Base-by-base conservation (phyloP, 257 asterid species). In the Sherardia arvensis region DNA sequence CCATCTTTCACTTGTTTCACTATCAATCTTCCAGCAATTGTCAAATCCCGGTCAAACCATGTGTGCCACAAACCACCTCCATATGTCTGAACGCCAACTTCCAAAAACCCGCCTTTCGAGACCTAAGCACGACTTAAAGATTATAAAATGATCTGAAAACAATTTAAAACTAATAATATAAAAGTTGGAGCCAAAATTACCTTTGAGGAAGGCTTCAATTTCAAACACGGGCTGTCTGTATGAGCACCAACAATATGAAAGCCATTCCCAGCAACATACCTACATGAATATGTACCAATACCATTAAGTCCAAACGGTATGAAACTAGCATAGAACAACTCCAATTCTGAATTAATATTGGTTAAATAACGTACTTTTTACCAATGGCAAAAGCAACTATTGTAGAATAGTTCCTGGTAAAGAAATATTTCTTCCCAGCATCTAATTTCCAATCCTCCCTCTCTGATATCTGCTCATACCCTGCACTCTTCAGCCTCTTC, bases 11-110 rank as follows among this genome's bases (percentile, higher is more conserved):
- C 66, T 66, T 76, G 79, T 76, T 77, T 80, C 45, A 87, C 63
- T 40, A 93, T 83, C 60, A 90, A 82, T 79, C 99, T 86, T 57
- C 99, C 97, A 3, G 97, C 97, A 79, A 93, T 67, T 29, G 90
- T 71, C 74, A 93, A 78, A 76, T 93, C 99, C 30, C 96, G 97
- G 67, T 93, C 99, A 70, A 93, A 93, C 99, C 97, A 93, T 28
- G 99, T 93, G 59, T 93, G 96, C 99, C 99, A 93, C 73, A 93
- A 72, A 26, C 99, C 99, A 79, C 97, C 84, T 56, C 99, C 97
- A 79, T 93, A 93, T 55, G 90, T 70, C 74, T 93, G 97, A 62
- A 90, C 97, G 27, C 97, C 99, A 71, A 89, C 97, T 85, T 87
- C 94, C 77, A 90, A 66, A 76, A 48, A 93, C 53, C 99, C 99